A percentile compares a stretch with the other conserved stretches of the same genome.
These are phyloP conservation scores for Saccharomyces hybrid DNA, from an alignment of 1,139 yeast genomes.

Conservation along the genomic window DNA sequence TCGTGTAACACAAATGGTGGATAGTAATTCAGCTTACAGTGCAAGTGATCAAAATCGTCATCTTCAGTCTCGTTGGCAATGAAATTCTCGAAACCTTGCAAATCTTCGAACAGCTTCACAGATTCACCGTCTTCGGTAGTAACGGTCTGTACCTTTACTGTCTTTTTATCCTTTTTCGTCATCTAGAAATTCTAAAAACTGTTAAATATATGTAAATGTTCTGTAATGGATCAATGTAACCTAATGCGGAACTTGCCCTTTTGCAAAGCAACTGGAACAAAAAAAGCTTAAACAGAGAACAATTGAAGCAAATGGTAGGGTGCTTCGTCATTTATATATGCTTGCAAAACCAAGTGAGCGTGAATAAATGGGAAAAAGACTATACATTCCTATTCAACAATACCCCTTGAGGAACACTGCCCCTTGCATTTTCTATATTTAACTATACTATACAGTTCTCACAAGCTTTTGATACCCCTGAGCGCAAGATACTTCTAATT, in stretches of 20 bases:
- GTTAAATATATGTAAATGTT: neutral
- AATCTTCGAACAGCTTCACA: constrained; percentile 47
- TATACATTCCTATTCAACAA: neutral
- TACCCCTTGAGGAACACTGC: neutral
- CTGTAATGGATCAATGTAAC: neutral
- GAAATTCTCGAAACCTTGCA: constrained; percentile 54
- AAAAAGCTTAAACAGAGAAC: neutral
- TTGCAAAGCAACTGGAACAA: neutral
- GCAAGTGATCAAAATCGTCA: constrained; percentile 61
- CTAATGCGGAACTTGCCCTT: neutral
- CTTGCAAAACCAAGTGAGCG: neutral
- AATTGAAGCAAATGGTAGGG: neutral
- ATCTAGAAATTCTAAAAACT: constrained; percentile 5
- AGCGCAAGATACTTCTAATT: neutral
- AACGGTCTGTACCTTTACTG: constrained; percentile 19
- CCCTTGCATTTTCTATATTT: neutral
- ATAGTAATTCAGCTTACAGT: constrained; percentile 56
- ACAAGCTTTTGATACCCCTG: neutral
- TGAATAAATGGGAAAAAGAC: neutral
- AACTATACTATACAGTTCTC: neutral
- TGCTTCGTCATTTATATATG: neutral
- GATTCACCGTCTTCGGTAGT: constrained; percentile 27
- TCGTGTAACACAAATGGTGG: constrained; percentile 68
- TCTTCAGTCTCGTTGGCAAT: constrained; percentile 70
- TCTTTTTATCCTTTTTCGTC: constrained; percentile 28